phyloP scores from a whole-genome alignment of 2,329 filamentous ascomycete genomes.

The Rosellinia necatrix region DNA sequence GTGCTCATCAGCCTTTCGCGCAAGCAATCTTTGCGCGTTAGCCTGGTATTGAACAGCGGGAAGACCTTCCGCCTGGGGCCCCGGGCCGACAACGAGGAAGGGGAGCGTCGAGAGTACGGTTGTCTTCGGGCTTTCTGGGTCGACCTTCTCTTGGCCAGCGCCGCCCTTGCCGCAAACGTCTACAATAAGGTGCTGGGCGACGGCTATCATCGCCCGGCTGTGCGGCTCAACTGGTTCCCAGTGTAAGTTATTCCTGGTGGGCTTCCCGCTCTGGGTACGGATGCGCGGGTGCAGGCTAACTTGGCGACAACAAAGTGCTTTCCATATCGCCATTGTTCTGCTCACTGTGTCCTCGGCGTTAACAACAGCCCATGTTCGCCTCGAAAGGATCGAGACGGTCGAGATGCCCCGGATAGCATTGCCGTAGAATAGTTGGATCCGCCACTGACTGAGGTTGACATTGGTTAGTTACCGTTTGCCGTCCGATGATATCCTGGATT shows the following conservation, averaged over 20 bases:
- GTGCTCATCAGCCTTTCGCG: neutral
- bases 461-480: no score
- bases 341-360: conserved; percentile 7
- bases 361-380: conserved; percentile 2
- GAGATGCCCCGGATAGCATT: neutral
- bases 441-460: no score
- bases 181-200: neutral
- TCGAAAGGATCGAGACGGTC: conserved; percentile 6
- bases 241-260: neutral
- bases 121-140: conserved; percentile 5
- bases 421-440: neutral
- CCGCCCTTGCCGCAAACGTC: neutral
- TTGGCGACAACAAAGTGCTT: neutral
- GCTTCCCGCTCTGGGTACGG: neutral
- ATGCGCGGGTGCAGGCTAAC: neutral
- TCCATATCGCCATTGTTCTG: conserved; percentile 7
- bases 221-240: neutral
- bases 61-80: neutral
- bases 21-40: neutral
- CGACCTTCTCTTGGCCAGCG: conserved; percentile 1
- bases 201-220: neutral
- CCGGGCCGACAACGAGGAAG: neutral
- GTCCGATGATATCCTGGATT: no score
- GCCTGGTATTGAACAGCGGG: conserved; percentile 5
- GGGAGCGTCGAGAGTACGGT: neutral